Percentiles rank a stretch among this genome's conserved stretches.
Conservation (phyloP, 257 asterid genomes). For the Marsdenia floribunda region DNA sequence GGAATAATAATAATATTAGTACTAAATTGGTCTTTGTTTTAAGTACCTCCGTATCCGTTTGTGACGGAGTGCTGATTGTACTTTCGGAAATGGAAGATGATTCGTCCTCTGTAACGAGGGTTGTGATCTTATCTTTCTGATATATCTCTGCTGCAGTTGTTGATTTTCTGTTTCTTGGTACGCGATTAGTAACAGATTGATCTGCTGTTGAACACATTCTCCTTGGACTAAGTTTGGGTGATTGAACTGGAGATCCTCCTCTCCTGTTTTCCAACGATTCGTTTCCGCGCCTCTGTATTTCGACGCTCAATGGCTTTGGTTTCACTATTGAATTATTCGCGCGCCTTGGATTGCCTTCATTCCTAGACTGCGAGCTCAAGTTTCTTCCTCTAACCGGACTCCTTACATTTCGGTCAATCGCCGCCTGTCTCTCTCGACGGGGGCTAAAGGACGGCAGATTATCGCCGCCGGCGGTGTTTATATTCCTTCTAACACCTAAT, state of each 20-base stretch:
- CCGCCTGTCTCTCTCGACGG: conserved; percentile 27
- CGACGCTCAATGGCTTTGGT: conserved; percentile 53
- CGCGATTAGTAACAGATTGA: conserved; percentile 30
- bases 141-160: conserved; percentile 27
- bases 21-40: no score
- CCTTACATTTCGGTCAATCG: conserved; percentile 35
- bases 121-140: conserved; percentile 47
- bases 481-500: conserved; percentile 35
- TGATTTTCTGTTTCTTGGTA: conserved; percentile 49
- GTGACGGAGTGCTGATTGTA: conserved; percentile 56
- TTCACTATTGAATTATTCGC: conserved; percentile 45
- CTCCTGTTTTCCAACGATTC: conserved; percentile 45
- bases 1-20: neutral
- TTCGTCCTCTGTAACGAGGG: conserved; percentile 54
- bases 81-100: conserved; percentile 76
- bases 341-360: conserved; percentile 44
- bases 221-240: conserved; percentile 59
- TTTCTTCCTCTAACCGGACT: conserved; percentile 48
- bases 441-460: conserved; percentile 51
- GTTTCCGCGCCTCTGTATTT: conserved; percentile 43
- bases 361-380: conserved; percentile 38
- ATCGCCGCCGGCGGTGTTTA: conserved; percentile 40
- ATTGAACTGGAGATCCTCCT: conserved; percentile 48
- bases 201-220: conserved; percentile 30
- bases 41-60: conserved; percentile 69